phyloP scores from a whole-genome alignment of 208 protist genomes.

The Leishmania martiniquensis region DNA sequence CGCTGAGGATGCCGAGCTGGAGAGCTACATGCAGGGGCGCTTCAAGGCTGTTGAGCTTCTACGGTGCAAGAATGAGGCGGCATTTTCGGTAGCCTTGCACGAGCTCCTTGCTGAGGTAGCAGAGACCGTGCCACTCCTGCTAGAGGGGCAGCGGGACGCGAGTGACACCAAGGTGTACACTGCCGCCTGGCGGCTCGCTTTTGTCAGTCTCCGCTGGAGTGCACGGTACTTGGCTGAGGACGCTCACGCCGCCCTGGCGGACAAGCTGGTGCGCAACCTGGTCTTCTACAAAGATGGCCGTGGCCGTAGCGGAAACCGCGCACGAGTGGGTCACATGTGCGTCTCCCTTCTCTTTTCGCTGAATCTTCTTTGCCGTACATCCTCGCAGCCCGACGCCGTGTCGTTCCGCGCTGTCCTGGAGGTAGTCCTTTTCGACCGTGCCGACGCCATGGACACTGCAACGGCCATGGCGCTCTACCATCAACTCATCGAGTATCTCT shows the following conservation, averaged over 20 bases:
- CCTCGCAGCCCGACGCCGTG: constrained; percentile 48
- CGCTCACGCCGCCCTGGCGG: constrained; percentile 21
- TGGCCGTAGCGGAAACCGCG: constrained; percentile 34
- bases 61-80: constrained; percentile 26
- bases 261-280: constrained; percentile 48
- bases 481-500: constrained; percentile 54
- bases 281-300: constrained; percentile 44
- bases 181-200: constrained; percentile 63
- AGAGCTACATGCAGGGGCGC: constrained; percentile 39
- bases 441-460: constrained; percentile 26
- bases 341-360: constrained; percentile 58
- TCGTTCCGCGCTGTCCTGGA: constrained; percentile 55
- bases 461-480: constrained; percentile 61
- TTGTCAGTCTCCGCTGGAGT: constrained; percentile 58
- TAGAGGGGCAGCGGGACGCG: constrained; percentile 44
- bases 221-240: constrained; percentile 23
- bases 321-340: constrained; percentile 52
- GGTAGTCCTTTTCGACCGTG: constrained; percentile 54
- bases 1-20: constrained; percentile 61
- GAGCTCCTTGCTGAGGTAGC: constrained; percentile 28
- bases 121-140: constrained; percentile 62
- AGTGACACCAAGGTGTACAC: constrained; percentile 52
- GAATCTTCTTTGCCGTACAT: constrained; percentile 52
- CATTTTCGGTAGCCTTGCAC: constrained; percentile 21
- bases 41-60: constrained; percentile 36